phyloP scores from a whole-genome alignment of 164 flowering plant species.

The Nelumbo lutea region DNA sequence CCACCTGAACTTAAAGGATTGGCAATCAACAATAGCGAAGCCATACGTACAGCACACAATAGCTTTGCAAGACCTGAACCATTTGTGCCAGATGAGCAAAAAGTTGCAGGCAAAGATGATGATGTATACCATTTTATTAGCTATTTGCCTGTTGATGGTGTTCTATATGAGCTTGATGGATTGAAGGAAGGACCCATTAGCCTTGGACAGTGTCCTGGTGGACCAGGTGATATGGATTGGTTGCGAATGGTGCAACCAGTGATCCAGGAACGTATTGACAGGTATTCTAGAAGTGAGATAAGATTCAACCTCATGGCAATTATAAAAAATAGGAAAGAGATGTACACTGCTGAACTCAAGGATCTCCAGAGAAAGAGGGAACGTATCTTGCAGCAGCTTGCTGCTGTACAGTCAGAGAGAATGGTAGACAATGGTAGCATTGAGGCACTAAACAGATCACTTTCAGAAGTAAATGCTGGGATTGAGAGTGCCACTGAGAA shows the following conservation, averaged over 20 bases:
- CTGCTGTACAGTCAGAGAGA: conserved; percentile 46
- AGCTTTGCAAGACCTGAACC: conserved; percentile 99
- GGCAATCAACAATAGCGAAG: conserved; percentile 94
- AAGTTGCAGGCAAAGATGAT: conserved; percentile 78
- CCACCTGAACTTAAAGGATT: conserved; percentile 95
- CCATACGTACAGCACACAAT: conserved; percentile 90
- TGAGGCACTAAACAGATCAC: conserved; percentile 55
- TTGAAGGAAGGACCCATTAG: conserved; percentile 96
- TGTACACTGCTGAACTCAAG: conserved; percentile 87
- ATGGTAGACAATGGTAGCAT: conserved; percentile 26
- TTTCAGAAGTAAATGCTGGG: conserved; percentile 70
- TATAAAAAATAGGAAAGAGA: conserved; percentile 91
- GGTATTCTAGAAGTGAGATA: conserved; percentile 79
- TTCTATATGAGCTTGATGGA: conserved; percentile 94
- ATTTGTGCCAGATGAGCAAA: conserved; percentile 88
- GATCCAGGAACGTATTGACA: conserved; percentile 91
- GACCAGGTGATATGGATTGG: conserved; percentile 76
- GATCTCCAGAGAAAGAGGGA: conserved; percentile 89
- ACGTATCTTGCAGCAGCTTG: conserved; percentile 64
- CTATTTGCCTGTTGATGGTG: conserved; percentile 87
- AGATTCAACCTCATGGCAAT: conserved; percentile 91
- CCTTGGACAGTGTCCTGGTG: conserved; percentile 80
- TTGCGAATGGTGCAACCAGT: conserved; percentile 82
- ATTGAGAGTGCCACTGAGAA: conserved; percentile 86
- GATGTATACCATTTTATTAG: conserved; percentile 98